Conservation (phyloP, 371 early-diverging fungal genomes). For the Syncephalastrum contaminatum region DNA sequence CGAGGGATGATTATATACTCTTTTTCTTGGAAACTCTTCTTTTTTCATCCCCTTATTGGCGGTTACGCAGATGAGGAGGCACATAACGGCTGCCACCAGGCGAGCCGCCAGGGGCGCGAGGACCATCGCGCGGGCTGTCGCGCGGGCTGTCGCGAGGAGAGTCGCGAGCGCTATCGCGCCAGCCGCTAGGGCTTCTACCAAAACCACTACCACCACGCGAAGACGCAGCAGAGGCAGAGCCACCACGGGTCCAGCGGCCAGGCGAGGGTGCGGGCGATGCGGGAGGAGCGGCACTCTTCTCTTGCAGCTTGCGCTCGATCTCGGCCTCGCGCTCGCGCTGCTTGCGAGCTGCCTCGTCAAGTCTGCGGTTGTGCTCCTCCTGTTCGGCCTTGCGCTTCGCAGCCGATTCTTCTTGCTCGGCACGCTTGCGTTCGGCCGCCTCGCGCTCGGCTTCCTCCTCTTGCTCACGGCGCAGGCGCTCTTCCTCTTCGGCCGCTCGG, state of each 20-base stretch:
- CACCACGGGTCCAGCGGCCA: conserved; percentile 5
- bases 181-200: too few relatives aligned
- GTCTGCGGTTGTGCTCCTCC: conserved; percentile 29
- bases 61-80: conserved; percentile 17
- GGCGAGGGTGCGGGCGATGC: conserved; percentile 10
- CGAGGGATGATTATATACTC: too few relatives aligned
- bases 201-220: neutral
- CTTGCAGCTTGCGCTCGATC: conserved; percentile 34
- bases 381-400: conserved; percentile 24
- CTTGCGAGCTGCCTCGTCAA: conserved; percentile 40
- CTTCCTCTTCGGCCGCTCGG: conserved; percentile 48
- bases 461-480: conserved; percentile 33
- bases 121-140: too few relatives aligned
- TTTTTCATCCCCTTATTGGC: too few relatives aligned
- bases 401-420: conserved; percentile 36
- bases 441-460: conserved; percentile 37
- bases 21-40: too few relatives aligned
- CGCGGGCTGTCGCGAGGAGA: too few relatives aligned
- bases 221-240: neutral
- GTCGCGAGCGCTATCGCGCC: too few relatives aligned
- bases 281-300: conserved; percentile 2
- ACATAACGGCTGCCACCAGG: conserved; percentile 19
- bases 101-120: conserved; percentile 6
- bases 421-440: conserved; percentile 12
- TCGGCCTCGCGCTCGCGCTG: conserved; percentile 41